Evolutionary conservation across 805 yeast species (phyloP).

Genomic region (Teunomyces atbi): DNA sequence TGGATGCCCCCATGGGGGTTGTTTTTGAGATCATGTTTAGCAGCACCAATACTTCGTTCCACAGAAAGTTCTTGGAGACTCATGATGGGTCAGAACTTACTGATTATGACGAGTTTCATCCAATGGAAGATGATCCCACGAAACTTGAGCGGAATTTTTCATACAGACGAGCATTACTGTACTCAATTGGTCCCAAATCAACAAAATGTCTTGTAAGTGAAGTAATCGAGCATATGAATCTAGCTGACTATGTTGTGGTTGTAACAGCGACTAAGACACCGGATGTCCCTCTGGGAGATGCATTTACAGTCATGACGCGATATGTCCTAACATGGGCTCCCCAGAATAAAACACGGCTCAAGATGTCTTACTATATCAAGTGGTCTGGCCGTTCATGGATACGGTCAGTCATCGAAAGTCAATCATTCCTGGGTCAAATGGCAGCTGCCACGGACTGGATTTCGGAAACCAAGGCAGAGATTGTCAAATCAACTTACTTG

Average conservation of each 20-base stretch:
- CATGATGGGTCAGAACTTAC: conserved; percentile 66
- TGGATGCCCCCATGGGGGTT: conserved; percentile 65
- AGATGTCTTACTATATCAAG: conserved; percentile 54
- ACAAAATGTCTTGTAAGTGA: conserved; percentile 67
- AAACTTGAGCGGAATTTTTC: conserved; percentile 47
- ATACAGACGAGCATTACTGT: conserved; percentile 63
- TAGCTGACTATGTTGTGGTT: conserved; percentile 46
- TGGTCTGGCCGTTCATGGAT: conserved; percentile 83
- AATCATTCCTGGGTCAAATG: conserved; percentile 70
- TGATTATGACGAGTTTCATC: conserved; percentile 33
- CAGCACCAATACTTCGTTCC: conserved; percentile 46
- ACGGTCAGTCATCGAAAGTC: conserved; percentile 71
- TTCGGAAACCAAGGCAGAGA: conserved; percentile 43
- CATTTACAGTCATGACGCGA: conserved; percentile 61
- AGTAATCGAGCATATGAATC: conserved; percentile 51
- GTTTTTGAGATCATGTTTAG: conserved; percentile 64
- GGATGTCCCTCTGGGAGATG: conserved; percentile 78
- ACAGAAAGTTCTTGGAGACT: conserved; percentile 43
- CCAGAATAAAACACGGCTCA: conserved; percentile 51
- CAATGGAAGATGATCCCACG: conserved; percentile 37
- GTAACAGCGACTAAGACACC: conserved; percentile 66
- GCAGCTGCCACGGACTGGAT: conserved; percentile 55
- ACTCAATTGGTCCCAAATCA: conserved; percentile 75
- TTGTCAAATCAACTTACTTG: conserved; percentile 21
- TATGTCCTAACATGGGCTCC: conserved; percentile 63